A percentile compares a stretch with the other conserved stretches of the same genome.
Conservation (phyloP, 2,329 filamentous ascomycete genomes). For the Arthrinium phaeospermum region DNA sequence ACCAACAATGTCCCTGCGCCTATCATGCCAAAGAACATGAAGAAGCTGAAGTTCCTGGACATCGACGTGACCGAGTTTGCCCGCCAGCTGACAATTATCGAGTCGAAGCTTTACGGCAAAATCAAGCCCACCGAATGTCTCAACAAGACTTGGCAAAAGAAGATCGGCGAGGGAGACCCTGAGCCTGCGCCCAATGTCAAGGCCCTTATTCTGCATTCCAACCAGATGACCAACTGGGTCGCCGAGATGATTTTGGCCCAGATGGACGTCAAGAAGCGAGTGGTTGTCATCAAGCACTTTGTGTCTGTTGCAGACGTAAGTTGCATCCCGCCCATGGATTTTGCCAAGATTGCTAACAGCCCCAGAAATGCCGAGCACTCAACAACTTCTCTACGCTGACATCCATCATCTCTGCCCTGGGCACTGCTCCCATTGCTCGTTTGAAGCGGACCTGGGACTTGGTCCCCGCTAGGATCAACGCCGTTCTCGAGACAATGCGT, state of each 20-base stretch:
- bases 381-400: conserved; percentile 99
- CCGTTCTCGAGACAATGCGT: conserved; percentile 86
- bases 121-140: conserved; percentile 95
- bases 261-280: conserved; percentile 91
- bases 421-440: conserved; percentile 92
- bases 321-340: conserved; percentile 32
- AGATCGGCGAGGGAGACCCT: conserved; percentile 78
- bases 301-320: conserved; percentile 93
- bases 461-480: conserved; percentile 83
- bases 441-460: conserved; percentile 93
- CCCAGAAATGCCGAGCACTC: conserved; percentile 85
- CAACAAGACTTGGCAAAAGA: conserved; percentile 99
- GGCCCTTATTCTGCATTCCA: conserved; percentile 94
- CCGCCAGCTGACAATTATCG: conserved; percentile 95
- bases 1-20: conserved; percentile 83
- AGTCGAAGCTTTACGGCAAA: conserved; percentile 92
- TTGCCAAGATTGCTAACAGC: conserved; percentile 34
- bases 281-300: conserved; percentile 98
- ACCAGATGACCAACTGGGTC: conserved; percentile 99
- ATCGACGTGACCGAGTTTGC: conserved; percentile 97
- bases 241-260: conserved; percentile 98
- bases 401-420: conserved; percentile 94
- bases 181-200: conserved; percentile 95
- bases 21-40: conserved; percentile 98
- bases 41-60: conserved; percentile 97